phyloP scores from a whole-genome alignment of 805 yeast species.

The Candida ficus region DNA sequence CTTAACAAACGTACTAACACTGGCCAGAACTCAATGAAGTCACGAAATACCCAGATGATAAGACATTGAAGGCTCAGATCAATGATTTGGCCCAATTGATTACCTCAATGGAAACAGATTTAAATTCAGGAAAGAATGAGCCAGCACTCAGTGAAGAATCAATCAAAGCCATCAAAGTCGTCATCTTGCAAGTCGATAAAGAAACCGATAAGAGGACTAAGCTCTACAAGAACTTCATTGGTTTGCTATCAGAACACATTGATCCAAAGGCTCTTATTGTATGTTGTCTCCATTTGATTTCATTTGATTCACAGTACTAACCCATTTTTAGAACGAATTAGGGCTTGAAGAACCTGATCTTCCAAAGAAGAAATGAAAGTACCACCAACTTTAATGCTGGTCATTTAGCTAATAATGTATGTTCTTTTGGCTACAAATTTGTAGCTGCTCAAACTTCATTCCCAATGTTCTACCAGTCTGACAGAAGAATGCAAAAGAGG shows the following conservation, averaged over 20 bases:
- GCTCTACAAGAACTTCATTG: conserved; percentile 15
- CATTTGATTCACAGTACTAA: too few species aligned
- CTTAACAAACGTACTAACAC: too few species aligned
- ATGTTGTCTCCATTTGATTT: too few species aligned
- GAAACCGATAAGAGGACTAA: conserved; percentile 17
- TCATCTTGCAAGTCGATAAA: conserved; percentile 3
- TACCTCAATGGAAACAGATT: background rate
- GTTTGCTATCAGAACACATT: conserved; percentile 16
- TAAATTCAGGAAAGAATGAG: background rate
- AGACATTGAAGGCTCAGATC: conserved; percentile 6
- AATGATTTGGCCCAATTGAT: background rate
- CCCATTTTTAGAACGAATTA: conserved; percentile 8
- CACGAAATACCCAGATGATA: conserved; percentile 16
- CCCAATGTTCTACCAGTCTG: too few species aligned
- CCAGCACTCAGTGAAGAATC: conserved; percentile 9
- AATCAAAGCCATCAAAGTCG: conserved; percentile 6
- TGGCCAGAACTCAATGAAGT: background rate
- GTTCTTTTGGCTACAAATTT: too few species aligned
- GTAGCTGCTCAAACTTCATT: too few species aligned
- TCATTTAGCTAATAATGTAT: too few species aligned
- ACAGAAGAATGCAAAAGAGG: too few species aligned
- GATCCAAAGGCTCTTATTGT: conserved; percentile 17
- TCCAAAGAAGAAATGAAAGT: background rate
- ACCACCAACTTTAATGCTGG: too few species aligned
- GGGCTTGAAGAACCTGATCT: conserved; percentile 17